Base-by-base conservation (phyloP, 495 filamentous ascomycete species). In the Lasiosphaeria hispida region DNA sequence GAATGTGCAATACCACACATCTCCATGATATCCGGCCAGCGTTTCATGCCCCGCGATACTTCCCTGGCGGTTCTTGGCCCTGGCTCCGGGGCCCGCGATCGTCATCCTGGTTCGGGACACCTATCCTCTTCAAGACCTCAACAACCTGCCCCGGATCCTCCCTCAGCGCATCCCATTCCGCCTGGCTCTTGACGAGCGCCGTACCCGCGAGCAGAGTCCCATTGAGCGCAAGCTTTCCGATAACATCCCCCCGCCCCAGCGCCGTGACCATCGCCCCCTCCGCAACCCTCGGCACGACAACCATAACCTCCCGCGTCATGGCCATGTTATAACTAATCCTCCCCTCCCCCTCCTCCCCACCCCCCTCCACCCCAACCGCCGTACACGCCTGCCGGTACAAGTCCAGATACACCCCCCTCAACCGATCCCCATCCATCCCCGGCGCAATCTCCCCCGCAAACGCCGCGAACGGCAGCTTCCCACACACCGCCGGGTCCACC, bases 161-260 rank as follows among this genome's bases (percentile, higher is more conserved):
- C 34, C 78, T 51, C 52, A 94, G 59, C 10, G 75, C 69, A 64
- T 90, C 79, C 87, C 87, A 92, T 72, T 92, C 87, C 13, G 69
- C 75, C 63, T 87, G 72, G 15, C 70, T 80, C 72, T 92, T 93
- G 11, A 95, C 90, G 75, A 95, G 84, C 45, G 92, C 75, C 33
- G 88, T 93, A 1, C 87, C 89, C n/a, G 85, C 90, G 15, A 95
- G 72, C 47, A 91, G 74, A 0, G 90, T 93, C 15, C 90, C 90
- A 58, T 95, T 93, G 17, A 93, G 68, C 11, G 82, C 80, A 14
- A 92, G 70, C 41, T 75, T 75, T 0, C 87, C 88, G 3, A 84
- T 67, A 4, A 76, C 75, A 4, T 62, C 64, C 37, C 77, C 71
- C 58, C 19, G 4, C 37, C 77, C 71, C 58, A 15, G 4, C 30